These are phyloP conservation scores for Colletotrichum spinosum DNA, from an alignment of 2,329 filamentous ascomycete species.

Conservation along the genomic window DNA sequence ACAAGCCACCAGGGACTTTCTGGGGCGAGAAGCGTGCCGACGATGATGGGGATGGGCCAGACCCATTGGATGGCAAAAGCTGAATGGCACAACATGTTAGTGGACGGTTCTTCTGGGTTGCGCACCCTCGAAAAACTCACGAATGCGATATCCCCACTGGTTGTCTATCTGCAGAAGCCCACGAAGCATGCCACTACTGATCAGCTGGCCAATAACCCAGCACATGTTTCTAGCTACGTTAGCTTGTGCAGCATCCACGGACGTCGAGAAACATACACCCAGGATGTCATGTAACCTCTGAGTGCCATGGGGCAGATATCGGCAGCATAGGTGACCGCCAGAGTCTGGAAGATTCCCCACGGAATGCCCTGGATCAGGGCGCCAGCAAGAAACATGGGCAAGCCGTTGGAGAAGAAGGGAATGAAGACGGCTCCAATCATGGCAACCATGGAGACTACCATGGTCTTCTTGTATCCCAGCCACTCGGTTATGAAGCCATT, in stretches of 20 bases:
- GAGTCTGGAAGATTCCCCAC: slow-evolving; percentile 48
- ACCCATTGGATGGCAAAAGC: slow-evolving; percentile 48
- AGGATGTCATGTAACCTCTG: slow-evolving; percentile 38
- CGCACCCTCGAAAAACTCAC: not conserved
- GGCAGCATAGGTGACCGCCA: slow-evolving; percentile 52
- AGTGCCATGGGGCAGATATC: slow-evolving; percentile 51
- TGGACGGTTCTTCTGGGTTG: not conserved
- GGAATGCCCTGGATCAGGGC: slow-evolving; percentile 52
- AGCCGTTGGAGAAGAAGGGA: slow-evolving; percentile 57
- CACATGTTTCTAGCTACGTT: slow-evolving; percentile 48
- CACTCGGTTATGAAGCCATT: slow-evolving; percentile 59
- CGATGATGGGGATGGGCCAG: slow-evolving; percentile 38
- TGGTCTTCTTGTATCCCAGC: slow-evolving; percentile 56
- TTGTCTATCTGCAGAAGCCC: slow-evolving; percentile 44
- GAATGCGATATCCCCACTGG: slow-evolving; percentile 59
- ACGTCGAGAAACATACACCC: slow-evolving; percentile 43
- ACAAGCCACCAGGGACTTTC: slow-evolving; percentile 44
- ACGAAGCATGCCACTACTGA: slow-evolving; percentile 50
- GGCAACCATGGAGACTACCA: slow-evolving; percentile 54
- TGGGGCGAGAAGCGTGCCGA: slow-evolving; percentile 38
- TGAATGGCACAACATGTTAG: not conserved
- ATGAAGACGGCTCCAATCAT: slow-evolving; percentile 58
- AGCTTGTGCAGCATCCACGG: not conserved
- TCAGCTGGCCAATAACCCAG: slow-evolving; percentile 55
- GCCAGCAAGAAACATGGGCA: slow-evolving; percentile 53